Evolutionary conservation across 768 basidiomycete species (phyloP), one percentile per base, ranked within the genome.

Genomic region (Megacollybia marginata): DNA sequence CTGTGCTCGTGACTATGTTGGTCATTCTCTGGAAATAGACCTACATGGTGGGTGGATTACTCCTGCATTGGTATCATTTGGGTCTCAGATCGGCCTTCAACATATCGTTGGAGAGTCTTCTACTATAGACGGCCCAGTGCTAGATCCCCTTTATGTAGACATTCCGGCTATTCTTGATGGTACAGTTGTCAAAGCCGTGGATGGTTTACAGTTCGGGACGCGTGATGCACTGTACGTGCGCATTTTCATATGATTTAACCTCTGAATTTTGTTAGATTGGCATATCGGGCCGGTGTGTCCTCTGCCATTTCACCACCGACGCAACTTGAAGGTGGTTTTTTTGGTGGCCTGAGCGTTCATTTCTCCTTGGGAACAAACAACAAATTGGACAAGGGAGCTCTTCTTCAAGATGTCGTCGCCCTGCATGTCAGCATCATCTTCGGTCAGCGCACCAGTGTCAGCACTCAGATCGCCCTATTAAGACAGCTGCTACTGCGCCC

Each of bases 231-330:
- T 79, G 79, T 76, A 43, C 40, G 51, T 49, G 9, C 46, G 50
- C 23, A 20, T 23, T 31, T n/a, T 49, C 48, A 80, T 76, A 15
- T 70, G 8, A 43, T n/a, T n/a, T 16, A 46, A 42, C 46, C 54
- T 70, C 57, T 42, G 18, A 46, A 33, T 18, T 48, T 46, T 42
- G 49, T 15, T 55, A 91, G 88, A 32, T 59, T 87, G 36, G 87
- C 90, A 0, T 87, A 89, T 58, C 79, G 79, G 16, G 65, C 73
- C 7, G 90, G 91, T 4, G 84, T 93, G 2, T 88, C 88, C 2
- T 75, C 73, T 1, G 85, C 76, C 1, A 70, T 92, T 12, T 71
- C 76, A 0, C 75, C 82, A 0, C 91, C 90, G 0, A 28, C 4
- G 23, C 23, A 28, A n/a, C 59, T 65, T 6, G 71, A 78, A 2